Evolutionary conservation across 2,329 filamentous ascomycete genomes (phyloP), one percentile per base, ranked within the genome.

Genomic region (Pseudogymnoascus sp.): DNA sequence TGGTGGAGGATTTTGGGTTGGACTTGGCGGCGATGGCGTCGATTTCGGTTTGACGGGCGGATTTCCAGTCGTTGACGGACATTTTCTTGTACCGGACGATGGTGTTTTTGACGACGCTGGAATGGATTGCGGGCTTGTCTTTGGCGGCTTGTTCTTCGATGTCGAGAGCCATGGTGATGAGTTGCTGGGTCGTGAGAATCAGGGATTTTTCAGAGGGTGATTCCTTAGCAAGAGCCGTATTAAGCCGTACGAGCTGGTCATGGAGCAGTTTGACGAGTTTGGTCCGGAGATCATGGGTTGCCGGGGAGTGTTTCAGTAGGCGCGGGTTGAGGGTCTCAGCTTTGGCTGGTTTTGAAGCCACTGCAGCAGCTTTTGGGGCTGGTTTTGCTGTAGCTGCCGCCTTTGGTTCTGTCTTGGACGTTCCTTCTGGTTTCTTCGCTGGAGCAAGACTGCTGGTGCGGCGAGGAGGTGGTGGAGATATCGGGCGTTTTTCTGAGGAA

Each of bases 71-170:
- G 3, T 81, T 78, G 2, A 84, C 70, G 0, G 78, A 79, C 88
- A 96, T 92, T 64, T 87, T 88, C 70, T 88, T 90, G 70, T 92
- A 85, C 44, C 80, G 80, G 68, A 88, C 81, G 63, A 97, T 87
- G 35, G 85, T 85, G 66, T 91, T 89, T 71, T 92, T 95, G 72
- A 97, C 84, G 26, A 92, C 78, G 68, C 96, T 96, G 6, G 82
- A 78, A 70, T 99, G 99, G 29, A 97, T 84, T 0, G 81, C 74
- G 1, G 81, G 76, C 63, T 87, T 87, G 13, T 86, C 84, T 10
- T 78, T 79, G 1, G 92, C 92, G 6, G 84, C 77, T 36, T 83
- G 83, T 71, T 96, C 86, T 74, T 99, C 95, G 63, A 92, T 85
- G 66, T 93, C 88, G 1, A 93, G 76, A 0, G 85, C 84, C 64